Percentiles rank a stretch among this genome's conserved stretches.
Evolutionary conservation across 2,329 filamentous ascomycete species (phyloP).

Genomic region (Apiospora hydei): DNA sequence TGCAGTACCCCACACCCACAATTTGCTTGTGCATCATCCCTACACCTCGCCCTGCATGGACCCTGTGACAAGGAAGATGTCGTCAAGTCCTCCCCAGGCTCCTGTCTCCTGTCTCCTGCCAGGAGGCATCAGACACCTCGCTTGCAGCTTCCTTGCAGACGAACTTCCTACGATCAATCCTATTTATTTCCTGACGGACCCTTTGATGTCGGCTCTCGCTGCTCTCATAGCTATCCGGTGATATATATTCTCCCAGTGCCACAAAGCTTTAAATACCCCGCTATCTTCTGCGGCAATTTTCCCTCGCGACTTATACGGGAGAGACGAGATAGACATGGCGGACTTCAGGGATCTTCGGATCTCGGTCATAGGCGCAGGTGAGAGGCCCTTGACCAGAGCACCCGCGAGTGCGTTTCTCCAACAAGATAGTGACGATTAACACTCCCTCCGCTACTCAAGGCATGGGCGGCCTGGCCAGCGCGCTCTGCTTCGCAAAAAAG

Average conservation of each 20-base stretch:
- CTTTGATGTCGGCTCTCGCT: background rate
- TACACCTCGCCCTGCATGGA: background rate
- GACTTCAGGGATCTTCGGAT: slow-evolving; percentile 47
- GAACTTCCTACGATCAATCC: background rate
- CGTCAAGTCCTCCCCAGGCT: background rate
- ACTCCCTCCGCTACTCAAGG: slow-evolving; percentile 54
- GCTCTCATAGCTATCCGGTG: background rate
- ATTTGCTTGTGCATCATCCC: background rate
- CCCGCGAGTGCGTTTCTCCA: slow-evolving; percentile 9
- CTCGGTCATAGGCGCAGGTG: slow-evolving; percentile 58
- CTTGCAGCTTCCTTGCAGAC: background rate
- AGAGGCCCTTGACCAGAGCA: background rate
- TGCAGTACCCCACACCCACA: background rate
- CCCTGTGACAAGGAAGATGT: background rate
- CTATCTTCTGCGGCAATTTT: background rate
- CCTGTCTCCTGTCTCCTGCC: background rate
- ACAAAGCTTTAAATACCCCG: background rate
- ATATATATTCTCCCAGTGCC: background rate
- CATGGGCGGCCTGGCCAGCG: slow-evolving; percentile 79
- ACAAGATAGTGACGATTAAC: background rate
- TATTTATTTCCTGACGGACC: background rate
- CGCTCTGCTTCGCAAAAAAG: slow-evolving; percentile 78
- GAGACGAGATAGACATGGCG: slow-evolving; percentile 36
- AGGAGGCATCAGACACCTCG: background rate
- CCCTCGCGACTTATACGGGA: background rate